phyloP scores from a whole-genome alignment of 2,329 filamentous ascomycete genomes.

The Emmonsia crescens region DNA sequence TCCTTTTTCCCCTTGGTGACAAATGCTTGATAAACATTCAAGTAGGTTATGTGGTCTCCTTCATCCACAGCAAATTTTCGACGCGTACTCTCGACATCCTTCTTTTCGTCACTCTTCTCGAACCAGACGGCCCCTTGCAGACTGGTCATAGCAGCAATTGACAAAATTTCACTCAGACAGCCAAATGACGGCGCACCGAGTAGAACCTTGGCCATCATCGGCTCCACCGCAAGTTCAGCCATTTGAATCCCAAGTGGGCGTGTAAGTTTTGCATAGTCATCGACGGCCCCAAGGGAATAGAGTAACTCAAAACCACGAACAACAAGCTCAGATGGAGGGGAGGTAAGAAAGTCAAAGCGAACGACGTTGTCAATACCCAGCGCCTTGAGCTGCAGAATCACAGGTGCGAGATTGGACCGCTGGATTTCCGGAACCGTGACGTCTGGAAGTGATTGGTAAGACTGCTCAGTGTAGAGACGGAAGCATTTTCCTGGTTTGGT shows the following conservation, averaged over 20 bases:
- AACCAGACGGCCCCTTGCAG: constrained; percentile 77
- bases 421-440: constrained; percentile 83
- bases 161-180: constrained; percentile 76
- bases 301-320: constrained; percentile 78
- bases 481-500: constrained; percentile 91
- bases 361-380: constrained; percentile 90
- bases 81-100: constrained; percentile 59
- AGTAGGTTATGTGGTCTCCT: constrained; percentile 82
- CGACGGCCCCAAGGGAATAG: constrained; percentile 74
- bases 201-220: constrained; percentile 88
- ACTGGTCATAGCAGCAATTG: constrained; percentile 88
- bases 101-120: constrained; percentile 59
- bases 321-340: constrained; percentile 75
- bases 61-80: constrained; percentile 84
- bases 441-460: constrained; percentile 55
- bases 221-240: constrained; percentile 86
- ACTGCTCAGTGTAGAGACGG: constrained; percentile 72
- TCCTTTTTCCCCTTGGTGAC: constrained; percentile 73
- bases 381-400: constrained; percentile 84
- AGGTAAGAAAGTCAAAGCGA: constrained; percentile 77
- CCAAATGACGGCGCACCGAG: constrained; percentile 63
- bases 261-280: constrained; percentile 83
- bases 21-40: constrained; percentile 91
- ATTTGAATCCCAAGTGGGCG: constrained; percentile 78
- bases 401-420: constrained; percentile 76